phyloP scores from a whole-genome alignment of 768 basidiomycete genomes.

The Leccinum subtestaceum region DNA sequence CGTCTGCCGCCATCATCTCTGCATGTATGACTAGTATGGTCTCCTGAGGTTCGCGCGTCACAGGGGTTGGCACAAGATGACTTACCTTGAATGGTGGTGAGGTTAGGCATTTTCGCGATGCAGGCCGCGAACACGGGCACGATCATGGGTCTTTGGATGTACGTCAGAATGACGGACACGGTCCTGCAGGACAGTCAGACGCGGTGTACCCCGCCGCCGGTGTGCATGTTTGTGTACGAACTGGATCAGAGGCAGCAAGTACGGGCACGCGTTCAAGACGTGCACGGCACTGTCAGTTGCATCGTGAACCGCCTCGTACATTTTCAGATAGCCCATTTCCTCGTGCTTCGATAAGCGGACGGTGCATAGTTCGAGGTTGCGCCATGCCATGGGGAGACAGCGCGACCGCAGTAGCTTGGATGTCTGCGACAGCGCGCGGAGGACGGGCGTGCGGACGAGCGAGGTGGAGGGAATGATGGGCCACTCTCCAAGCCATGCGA shows the following conservation, averaged over 20 bases:
- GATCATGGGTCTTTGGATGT: background rate
- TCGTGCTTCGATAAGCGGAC: background rate
- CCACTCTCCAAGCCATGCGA: background rate
- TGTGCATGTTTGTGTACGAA: background rate
- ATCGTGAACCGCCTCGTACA: background rate
- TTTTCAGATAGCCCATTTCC: background rate
- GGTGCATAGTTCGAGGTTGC: conserved; percentile 2
- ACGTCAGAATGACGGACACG: background rate
- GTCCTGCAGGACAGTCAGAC: background rate
- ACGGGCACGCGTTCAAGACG: conserved; percentile 3
- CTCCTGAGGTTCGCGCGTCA: background rate
- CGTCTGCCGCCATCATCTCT: background rate
- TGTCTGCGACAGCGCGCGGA: conserved; percentile 9
- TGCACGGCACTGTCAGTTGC: background rate
- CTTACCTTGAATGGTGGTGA: conserved; percentile 9
- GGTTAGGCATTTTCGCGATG: conserved; percentile 4
- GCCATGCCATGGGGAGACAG: conserved; percentile 17
- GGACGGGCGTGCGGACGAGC: conserved; percentile 1
- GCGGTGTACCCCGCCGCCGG: too few species aligned
- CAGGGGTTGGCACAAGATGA: background rate
- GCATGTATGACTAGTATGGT: background rate
- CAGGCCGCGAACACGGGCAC: conserved; percentile 7
- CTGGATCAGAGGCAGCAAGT: conserved; percentile 6
- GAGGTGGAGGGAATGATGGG: background rate
- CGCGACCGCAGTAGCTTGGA: conserved; percentile 7